Percentiles rank a stretch among this genome's conserved stretches.
These are phyloP conservation scores for Hymenoscyphus salicellus DNA, from an alignment of 2,329 filamentous ascomycete genomes.

Conservation along the genomic window DNA sequence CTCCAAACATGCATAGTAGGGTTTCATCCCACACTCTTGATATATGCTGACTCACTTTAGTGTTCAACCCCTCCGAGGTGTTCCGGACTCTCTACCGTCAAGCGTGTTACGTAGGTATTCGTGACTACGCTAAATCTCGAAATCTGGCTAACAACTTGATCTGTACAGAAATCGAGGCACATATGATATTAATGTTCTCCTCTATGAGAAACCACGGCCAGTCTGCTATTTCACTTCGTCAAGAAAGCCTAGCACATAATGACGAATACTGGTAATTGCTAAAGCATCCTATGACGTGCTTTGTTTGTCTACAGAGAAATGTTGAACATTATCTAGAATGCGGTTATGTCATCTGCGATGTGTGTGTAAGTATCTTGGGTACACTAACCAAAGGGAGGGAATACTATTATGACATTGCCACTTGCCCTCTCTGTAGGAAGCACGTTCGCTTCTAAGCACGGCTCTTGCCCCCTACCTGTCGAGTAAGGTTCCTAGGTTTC, in stretches of 20 bases:
- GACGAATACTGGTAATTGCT: background rate
- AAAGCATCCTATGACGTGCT: conserved; percentile 6
- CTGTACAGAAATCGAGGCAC: background rate
- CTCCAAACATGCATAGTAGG: background rate
- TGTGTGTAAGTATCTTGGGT: conserved; percentile 23
- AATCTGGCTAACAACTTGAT: background rate
- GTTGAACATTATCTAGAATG: conserved; percentile 30
- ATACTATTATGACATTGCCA: conserved; percentile 28
- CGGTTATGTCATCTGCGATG: conserved; percentile 32
- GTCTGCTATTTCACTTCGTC: background rate
- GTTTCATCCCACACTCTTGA: background rate
- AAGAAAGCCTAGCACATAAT: background rate
- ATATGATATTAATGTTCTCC: background rate
- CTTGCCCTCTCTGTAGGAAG: conserved; percentile 34
- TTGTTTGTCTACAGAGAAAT: conserved; percentile 21
- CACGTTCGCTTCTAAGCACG: conserved; percentile 22
- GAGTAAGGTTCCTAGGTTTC: conserved; percentile 28
- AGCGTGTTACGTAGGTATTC: background rate
- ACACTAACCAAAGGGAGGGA: conserved; percentile 21
- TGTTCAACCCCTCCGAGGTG: background rate
- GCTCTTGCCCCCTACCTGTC: conserved; percentile 34
- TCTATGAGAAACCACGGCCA: background rate
- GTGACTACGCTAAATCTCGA: background rate
- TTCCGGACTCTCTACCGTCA: background rate
- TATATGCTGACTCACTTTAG: background rate